A percentile compares a stretch with the other conserved stretches of the same genome.
phyloP scores from a whole-genome alignment of 73 alveolate species.

The Paramecium sexaurelia region DNA sequence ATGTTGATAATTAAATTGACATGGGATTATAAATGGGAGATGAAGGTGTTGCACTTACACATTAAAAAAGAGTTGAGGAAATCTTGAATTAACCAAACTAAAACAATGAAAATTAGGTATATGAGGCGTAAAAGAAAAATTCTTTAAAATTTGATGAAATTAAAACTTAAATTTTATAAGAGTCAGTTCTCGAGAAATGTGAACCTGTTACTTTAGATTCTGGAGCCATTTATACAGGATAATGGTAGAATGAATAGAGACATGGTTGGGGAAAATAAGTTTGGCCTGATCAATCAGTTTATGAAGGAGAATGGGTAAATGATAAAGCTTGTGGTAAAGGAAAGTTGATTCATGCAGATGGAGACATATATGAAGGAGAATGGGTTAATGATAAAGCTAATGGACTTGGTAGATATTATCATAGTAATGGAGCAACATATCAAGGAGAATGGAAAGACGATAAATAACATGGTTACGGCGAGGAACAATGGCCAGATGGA shows the following conservation, averaged over 20 bases:
- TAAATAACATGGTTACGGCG: slow-evolving; percentile 75
- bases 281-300: slow-evolving; percentile 76
- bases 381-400: slow-evolving; percentile 74
- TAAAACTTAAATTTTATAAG: background rate
- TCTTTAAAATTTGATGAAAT: background rate
- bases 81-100: background rate
- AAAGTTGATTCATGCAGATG: slow-evolving; percentile 76
- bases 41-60: background rate
- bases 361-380: slow-evolving; percentile 77
- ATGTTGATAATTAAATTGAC: background rate
- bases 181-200: background rate
- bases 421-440: slow-evolving; percentile 69
- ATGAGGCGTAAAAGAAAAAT: background rate
- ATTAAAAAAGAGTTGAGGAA: background rate
- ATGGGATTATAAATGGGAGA: background rate
- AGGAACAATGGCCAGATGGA: slow-evolving; percentile 80
- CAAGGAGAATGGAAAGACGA: slow-evolving; percentile 80
- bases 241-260: slow-evolving; percentile 67
- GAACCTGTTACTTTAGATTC: slow-evolving; percentile 62
- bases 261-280: slow-evolving; percentile 75
- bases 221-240: slow-evolving; percentile 65
- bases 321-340: slow-evolving; percentile 85
- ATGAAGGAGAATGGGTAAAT: slow-evolving; percentile 79
- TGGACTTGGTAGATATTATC: slow-evolving; percentile 57
- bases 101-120: background rate